Conservation (phyloP, 345 rosid genomes). For the Hirschfeldia incana region DNA sequence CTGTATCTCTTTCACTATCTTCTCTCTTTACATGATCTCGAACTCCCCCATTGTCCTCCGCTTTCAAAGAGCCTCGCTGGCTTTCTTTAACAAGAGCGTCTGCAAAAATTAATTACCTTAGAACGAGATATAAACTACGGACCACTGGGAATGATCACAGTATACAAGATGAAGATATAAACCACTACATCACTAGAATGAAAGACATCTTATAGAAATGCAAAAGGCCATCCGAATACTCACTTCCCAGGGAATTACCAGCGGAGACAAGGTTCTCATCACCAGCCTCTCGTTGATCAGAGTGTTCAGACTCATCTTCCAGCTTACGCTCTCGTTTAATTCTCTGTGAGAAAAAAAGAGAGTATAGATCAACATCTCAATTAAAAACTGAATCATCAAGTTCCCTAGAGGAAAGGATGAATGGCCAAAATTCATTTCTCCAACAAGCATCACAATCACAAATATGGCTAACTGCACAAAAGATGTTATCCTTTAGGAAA, state of each 20-base stretch:
- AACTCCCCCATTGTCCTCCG: constrained; percentile 61
- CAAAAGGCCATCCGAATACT: constrained; percentile 39
- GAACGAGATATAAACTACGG: constrained; percentile 10
- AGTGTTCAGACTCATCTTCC: constrained; percentile 57
- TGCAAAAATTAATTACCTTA: constrained; percentile 44
- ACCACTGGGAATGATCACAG: constrained; percentile 10
- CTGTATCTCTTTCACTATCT: constrained; percentile 66
- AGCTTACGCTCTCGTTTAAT: constrained; percentile 42
- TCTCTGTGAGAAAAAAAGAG: constrained; percentile 59
- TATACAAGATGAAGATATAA: constrained; percentile 3
- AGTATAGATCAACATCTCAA: constrained; percentile 58
- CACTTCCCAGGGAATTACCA: constrained; percentile 69
- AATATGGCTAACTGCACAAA: constrained; percentile 7
- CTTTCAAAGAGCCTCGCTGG: constrained; percentile 58
- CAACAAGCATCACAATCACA: constrained; percentile 9
- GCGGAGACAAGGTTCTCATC: constrained; percentile 62
- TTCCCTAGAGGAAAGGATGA: constrained; percentile 51
- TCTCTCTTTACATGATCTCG: constrained; percentile 46
- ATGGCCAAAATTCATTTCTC: constrained; percentile 19
- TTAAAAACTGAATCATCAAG: constrained; percentile 55
- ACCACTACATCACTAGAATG: constrained; percentile 10
- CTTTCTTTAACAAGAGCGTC: constrained; percentile 60
- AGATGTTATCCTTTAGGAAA: constrained; percentile 12
- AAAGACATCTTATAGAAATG: constrained; percentile 1
- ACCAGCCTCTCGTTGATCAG: constrained; percentile 64